Base-by-base conservation (phyloP, 1,139 yeast species). In the Geotrichum reessii region DNA sequence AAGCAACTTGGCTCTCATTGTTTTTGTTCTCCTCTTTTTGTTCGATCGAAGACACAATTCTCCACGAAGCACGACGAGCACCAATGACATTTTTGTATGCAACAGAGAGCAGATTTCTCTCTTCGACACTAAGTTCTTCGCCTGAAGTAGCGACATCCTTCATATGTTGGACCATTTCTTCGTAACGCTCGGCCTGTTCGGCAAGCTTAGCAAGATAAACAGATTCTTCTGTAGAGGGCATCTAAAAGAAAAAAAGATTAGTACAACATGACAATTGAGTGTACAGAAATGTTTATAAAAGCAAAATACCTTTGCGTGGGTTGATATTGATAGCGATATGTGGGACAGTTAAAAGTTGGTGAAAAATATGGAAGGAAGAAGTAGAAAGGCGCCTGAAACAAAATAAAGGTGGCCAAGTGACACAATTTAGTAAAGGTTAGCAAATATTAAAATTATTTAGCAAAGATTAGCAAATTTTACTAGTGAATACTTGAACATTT, bases 171-270 rank as follows among this genome's bases (percentile, higher is more conserved):
- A 93, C 98, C 78, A 75, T 75, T 64, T 95, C 99, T 80, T 93
- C 99, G 76, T 93, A 93, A 78, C 99, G 95, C 81, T 93, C 99
- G 71, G 99, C 98, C 81, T 93, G 98, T 80, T 93, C 99, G 71
- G 98, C 97, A 77, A 93, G 88, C 78, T 93, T 93, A 77, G 99
- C 98, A 76, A 93, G 87, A 78, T 92, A 93, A 71, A 93, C 97
- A 70, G 96, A 89, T 81, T 92, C 97, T 85, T 93, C 99, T 81
- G 97, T 96, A 73, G 86, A 79, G 69, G 95, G 81, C 93, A 87
- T 86, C 51, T 53, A 31, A 19, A 33, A 14, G 40, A 12, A 4
- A 33, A 33, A 14, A 17, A 33, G 2, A 14, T 11, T 6, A 33
- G n/a, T 14, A 33, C 12, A 33, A 6, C 2, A 6, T 7, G 33